phyloP scores from a whole-genome alignment of 2,329 filamentous ascomycete genomes.

The Epicoccum sorghinum region DNA sequence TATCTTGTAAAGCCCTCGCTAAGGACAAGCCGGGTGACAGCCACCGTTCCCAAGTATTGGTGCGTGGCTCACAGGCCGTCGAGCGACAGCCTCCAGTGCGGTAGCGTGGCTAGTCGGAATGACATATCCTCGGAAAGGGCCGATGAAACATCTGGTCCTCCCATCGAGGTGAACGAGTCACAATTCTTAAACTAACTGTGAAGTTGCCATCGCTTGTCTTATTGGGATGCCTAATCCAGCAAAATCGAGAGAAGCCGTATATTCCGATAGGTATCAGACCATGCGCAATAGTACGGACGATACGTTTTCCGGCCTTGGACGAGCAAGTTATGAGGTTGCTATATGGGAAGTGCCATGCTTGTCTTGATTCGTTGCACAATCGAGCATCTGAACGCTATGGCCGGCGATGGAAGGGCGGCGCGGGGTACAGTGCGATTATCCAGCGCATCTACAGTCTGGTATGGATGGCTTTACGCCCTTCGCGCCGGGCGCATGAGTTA shows the following conservation, averaged over 20 bases:
- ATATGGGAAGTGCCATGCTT: not conserved
- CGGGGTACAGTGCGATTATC: slow-evolving; percentile 26
- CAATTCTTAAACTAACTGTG: no score
- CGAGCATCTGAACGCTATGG: slow-evolving; percentile 20
- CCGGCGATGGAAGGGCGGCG: slow-evolving; percentile 17
- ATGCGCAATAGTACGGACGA: not conserved
- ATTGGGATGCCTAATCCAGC: not conserved
- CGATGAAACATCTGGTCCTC: no score
- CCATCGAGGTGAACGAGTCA: no score
- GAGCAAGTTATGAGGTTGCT: not conserved
- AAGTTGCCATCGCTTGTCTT: not conserved
- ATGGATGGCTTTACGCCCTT: slow-evolving; percentile 5
- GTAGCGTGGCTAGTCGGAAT: not conserved
- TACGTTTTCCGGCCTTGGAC: not conserved
- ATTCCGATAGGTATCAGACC: not conserved
- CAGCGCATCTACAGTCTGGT: slow-evolving; percentile 20
- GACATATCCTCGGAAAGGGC: not conserved
- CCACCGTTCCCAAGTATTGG: not conserved
- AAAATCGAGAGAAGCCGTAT: not conserved
- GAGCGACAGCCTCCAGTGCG: not conserved
- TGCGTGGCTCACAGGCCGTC: not conserved
- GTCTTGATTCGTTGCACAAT: slow-evolving; percentile 11
- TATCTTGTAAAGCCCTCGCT: slow-evolving; percentile 1
- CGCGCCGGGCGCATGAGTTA: not conserved
- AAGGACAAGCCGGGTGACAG: not conserved